phyloP scores from a whole-genome alignment of 768 basidiomycete genomes.

The Hygrocybe punicea region DNA sequence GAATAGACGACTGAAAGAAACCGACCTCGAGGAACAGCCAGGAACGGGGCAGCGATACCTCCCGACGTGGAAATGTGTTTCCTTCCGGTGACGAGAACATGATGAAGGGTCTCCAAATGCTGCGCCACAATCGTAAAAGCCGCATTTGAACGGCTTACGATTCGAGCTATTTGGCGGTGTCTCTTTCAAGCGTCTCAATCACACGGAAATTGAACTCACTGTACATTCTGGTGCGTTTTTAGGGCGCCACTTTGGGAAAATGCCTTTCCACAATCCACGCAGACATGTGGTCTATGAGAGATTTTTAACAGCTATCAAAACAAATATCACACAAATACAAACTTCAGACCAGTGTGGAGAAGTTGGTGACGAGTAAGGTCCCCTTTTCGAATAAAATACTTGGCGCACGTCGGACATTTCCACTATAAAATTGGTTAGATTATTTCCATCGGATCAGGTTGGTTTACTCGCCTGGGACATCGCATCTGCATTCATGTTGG shows the following conservation, averaged over 20 bases:
- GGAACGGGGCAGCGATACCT: conserved; percentile 45
- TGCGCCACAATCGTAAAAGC: conserved; percentile 42
- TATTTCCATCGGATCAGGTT: no score
- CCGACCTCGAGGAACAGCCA: conserved; percentile 50
- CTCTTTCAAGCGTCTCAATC: background rate
- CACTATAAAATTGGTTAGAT: background rate
- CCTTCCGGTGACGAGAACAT: conserved; percentile 59
- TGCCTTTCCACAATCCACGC: conserved; percentile 48
- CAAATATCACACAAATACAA: conserved; percentile 20
- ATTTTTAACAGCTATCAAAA: background rate
- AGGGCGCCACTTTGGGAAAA: conserved; percentile 62
- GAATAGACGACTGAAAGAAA: conserved; percentile 5
- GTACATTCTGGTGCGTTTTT: conserved; percentile 61
- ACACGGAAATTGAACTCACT: conserved; percentile 45
- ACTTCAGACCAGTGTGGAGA: conserved; percentile 53
- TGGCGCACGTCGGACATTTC: background rate
- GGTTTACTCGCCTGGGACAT: background rate
- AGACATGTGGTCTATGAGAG: conserved; percentile 46
- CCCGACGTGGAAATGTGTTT: conserved; percentile 47
- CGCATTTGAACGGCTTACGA: conserved; percentile 52
- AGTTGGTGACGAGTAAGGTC: conserved; percentile 58
- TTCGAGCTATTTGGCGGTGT: conserved; percentile 40
- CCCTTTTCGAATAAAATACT: conserved; percentile 49
- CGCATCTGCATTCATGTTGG: background rate
- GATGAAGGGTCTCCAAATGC: conserved; percentile 71